Evolutionary conservation across 75 land plant genomes (phyloP).

Genomic region (Azolla pinnata): DNA sequence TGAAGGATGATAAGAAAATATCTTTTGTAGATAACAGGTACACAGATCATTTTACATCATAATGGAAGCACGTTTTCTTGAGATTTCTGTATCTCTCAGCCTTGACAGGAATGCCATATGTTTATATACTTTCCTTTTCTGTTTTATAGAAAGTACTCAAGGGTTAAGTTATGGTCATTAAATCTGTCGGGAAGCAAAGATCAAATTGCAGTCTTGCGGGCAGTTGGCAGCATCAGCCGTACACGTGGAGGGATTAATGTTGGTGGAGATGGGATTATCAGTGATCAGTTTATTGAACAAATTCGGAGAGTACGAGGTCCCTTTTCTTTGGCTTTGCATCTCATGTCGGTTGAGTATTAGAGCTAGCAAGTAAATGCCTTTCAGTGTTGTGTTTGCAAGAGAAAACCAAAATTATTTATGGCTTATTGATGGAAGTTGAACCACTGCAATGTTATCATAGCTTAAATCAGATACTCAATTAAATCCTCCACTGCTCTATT

Average conservation of each 20-base stretch:
- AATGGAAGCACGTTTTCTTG: no score
- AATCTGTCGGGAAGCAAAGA: conserved; percentile 68
- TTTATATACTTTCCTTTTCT: background rate
- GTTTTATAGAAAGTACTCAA: conserved; percentile 65
- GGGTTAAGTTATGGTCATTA: conserved; percentile 79
- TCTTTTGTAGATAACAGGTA: conserved; percentile 69
- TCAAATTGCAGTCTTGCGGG: conserved; percentile 81
- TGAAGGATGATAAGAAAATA: conserved; percentile 48
- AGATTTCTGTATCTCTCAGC: no score
- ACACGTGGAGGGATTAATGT: conserved; percentile 43
- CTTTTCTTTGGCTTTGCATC: no score
- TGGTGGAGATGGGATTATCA: conserved; percentile 58
- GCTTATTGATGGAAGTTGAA: no score
- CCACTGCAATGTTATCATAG: no score
- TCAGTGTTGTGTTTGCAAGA: no score
- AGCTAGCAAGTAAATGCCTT: no score
- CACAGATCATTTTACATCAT: background rate
- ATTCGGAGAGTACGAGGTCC: conserved; percentile 76
- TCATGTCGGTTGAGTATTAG: no score
- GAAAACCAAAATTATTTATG: no score
- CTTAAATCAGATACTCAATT: no score
- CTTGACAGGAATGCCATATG: no score
- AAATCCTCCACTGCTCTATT: no score
- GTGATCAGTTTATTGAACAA: conserved; percentile 76
- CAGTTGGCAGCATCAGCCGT: conserved; percentile 79